A percentile compares a stretch with the other conserved stretches of the same genome.
Evolutionary conservation across 176 grass and related monocot species (phyloP).

Genomic region (Ensete glaucum): DNA sequence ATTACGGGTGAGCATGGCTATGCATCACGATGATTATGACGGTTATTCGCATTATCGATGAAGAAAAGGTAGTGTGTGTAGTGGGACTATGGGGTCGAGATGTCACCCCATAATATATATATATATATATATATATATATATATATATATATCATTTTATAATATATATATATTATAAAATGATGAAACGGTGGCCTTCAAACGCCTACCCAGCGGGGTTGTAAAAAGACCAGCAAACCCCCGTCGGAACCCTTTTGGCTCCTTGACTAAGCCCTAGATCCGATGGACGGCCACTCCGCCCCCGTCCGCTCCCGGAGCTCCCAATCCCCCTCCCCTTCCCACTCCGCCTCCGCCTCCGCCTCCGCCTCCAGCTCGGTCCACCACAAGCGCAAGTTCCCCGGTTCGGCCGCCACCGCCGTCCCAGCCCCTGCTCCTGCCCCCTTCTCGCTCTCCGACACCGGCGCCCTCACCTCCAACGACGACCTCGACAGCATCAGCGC

Average conservation of each 20-base stretch:
- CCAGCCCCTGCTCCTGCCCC: constrained; percentile 1
- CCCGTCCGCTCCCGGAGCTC: constrained; percentile 33
- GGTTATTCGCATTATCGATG: too few species aligned
- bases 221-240: neutral
- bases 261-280: constrained; percentile 29
- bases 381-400: constrained; percentile 82
- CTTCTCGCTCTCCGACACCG: constrained; percentile 60
- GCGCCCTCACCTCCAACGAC: constrained; percentile 48
- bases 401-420: neutral
- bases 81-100: too few species aligned
- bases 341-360: constrained; percentile 69
- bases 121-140: too few species aligned
- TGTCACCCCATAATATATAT: too few species aligned
- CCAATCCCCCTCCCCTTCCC: constrained; percentile 57
- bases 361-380: constrained; percentile 68
- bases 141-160: too few species aligned
- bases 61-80: too few species aligned
- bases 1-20: too few species aligned
- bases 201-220: too few species aligned
- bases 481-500: constrained; percentile 39
- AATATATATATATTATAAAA: too few species aligned
- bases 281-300: constrained; percentile 64
- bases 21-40: too few species aligned
- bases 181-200: too few species aligned
- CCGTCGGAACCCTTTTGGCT: neutral